phyloP scores from a whole-genome alignment of 768 basidiomycete genomes.

The Suillus weaverae region DNA sequence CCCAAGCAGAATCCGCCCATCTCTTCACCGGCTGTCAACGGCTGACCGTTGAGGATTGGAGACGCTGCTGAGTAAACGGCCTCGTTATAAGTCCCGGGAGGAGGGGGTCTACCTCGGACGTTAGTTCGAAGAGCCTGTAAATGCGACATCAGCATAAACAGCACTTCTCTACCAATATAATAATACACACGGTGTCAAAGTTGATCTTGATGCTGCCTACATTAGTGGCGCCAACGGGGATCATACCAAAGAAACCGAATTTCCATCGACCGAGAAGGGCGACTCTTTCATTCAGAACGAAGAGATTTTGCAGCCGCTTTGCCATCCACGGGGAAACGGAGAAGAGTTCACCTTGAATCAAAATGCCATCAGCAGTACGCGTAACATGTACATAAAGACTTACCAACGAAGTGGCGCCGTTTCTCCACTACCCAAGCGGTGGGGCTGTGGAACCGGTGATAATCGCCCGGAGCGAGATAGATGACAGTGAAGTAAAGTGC shows the following conservation, averaged over 20 bases:
- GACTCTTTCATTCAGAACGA: slow-evolving; percentile 98
- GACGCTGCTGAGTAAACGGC: slow-evolving; percentile 89
- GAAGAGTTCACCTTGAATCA: slow-evolving; percentile 77
- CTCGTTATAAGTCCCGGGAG: slow-evolving; percentile 86
- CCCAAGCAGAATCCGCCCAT: slow-evolving; percentile 98
- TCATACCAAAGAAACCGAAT: slow-evolving; percentile 95
- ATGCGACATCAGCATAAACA: slow-evolving; percentile 5
- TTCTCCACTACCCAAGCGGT: slow-evolving; percentile 98
- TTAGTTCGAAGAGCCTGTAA: slow-evolving; percentile 86
- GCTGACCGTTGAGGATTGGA: slow-evolving; percentile 81
- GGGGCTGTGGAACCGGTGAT: slow-evolving; percentile 96
- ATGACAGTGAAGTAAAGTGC: slow-evolving; percentile 91
- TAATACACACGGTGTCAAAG: slow-evolving; percentile 74
- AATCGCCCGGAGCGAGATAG: slow-evolving; percentile 97
- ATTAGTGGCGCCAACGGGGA: slow-evolving; percentile 97
- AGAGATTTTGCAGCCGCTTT: slow-evolving; percentile 85
- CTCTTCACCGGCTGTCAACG: slow-evolving; percentile 84
- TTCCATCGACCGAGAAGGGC: slow-evolving; percentile 93
- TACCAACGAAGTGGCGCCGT: slow-evolving; percentile 89
- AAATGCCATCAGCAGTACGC: background rate
- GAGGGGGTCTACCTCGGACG: slow-evolving; percentile 67
- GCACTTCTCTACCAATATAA: background rate
- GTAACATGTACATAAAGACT: slow-evolving; percentile 22
- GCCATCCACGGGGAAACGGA: slow-evolving; percentile 97
- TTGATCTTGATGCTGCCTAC: slow-evolving; percentile 96